A percentile compares a stretch with the other conserved stretches of the same genome.
These are phyloP conservation scores for Fusarium equiseti DNA, from an alignment of 2,329 filamentous ascomycete species.

Conservation along the genomic window DNA sequence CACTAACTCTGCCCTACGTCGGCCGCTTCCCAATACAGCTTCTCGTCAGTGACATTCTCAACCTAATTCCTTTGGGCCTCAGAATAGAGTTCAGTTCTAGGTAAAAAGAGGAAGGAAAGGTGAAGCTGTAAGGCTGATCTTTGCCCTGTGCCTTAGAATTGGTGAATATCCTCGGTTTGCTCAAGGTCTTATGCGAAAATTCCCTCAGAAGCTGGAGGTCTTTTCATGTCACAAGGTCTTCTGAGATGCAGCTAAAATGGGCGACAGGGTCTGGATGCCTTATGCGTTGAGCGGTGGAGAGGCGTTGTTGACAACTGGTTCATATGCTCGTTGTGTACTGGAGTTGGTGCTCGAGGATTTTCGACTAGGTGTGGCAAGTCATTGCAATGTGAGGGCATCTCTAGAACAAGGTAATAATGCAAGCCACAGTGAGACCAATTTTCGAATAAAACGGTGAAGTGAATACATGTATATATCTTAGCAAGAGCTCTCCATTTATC, in stretches of 20 bases:
- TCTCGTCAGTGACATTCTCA: conserved; percentile 10
- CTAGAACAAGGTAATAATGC: background rate
- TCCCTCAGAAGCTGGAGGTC: conserved; percentile 7
- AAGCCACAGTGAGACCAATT: background rate
- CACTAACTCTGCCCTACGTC: conserved; percentile 31
- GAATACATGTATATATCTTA: background rate
- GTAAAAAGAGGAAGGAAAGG: conserved; percentile 2
- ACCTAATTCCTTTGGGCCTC: background rate
- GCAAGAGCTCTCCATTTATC: conserved; percentile 1
- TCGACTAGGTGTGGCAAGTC: background rate
- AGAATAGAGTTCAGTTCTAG: background rate
- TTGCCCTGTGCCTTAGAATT: background rate
- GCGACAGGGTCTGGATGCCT: conserved; percentile 5
- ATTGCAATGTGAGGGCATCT: background rate
- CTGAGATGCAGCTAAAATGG: conserved; percentile 18
- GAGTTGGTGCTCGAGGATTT: background rate
- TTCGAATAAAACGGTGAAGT: background rate
- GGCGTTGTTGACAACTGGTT: background rate
- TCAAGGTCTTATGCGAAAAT: conserved; percentile 12
- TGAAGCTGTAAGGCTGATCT: conserved; percentile 17
- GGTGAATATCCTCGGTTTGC: background rate
- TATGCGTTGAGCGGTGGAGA: conserved; percentile 21
- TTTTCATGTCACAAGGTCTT: background rate
- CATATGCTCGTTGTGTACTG: background rate
- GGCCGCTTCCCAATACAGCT: conserved; percentile 1